These are phyloP conservation scores for Neurospora intermedia DNA, from an alignment of 495 filamentous ascomycete species.

Conservation along the genomic window DNA sequence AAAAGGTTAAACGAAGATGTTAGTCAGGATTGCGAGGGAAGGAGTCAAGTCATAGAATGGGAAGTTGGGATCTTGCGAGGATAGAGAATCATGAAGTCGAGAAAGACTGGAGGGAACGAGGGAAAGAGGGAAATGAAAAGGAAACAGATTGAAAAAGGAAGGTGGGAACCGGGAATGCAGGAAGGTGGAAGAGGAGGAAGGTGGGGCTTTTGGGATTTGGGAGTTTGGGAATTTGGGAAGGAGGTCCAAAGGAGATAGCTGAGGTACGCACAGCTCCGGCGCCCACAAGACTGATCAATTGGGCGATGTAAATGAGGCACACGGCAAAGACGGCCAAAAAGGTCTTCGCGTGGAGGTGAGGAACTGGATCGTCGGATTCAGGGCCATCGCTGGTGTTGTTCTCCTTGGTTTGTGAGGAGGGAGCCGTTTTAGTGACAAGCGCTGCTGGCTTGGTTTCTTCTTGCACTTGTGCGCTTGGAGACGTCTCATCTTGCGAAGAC, in stretches of 20 bases:
- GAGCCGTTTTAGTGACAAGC: not conserved
- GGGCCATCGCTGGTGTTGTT: not conserved
- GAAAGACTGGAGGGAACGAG: not conserved
- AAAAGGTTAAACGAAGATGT: no score
- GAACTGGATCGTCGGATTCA: slow-evolving; percentile 6
- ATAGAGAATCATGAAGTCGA: not conserved
- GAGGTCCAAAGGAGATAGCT: not conserved
- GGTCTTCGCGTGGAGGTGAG: slow-evolving; percentile 22
- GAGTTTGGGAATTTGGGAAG: not conserved
- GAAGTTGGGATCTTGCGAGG: not conserved
- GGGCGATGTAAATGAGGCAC: slow-evolving; percentile 23
- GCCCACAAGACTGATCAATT: slow-evolving; percentile 20
- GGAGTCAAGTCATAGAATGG: not conserved
- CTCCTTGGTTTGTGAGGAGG: not conserved
- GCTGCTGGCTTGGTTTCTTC: not conserved
- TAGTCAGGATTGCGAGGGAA: not conserved
- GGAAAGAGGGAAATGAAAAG: not conserved
- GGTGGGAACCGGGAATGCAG: no score
- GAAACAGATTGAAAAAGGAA: no score
- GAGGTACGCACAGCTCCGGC: slow-evolving; percentile 22
- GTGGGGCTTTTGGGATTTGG: not conserved
- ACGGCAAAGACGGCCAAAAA: slow-evolving; percentile 22
- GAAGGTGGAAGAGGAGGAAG: not conserved
- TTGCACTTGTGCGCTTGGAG: not conserved
- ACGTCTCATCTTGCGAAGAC: not conserved